Evolutionary conservation across 257 asterid genomes (phyloP), one percentile per base, ranked within the genome.

Genomic region (Solanum medicagineum): DNA sequence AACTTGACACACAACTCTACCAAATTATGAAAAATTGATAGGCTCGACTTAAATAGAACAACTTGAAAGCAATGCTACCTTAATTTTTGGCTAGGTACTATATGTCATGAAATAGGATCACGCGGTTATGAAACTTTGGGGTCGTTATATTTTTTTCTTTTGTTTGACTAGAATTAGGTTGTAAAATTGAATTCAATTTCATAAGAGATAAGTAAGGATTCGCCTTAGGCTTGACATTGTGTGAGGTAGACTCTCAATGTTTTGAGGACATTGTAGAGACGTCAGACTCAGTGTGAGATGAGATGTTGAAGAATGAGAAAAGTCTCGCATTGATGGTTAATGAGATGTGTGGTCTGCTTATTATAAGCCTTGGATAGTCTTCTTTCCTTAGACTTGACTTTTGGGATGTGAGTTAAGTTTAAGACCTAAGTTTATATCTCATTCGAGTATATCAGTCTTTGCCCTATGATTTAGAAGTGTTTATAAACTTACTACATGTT

Each of bases 21-120:
- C 77, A 85, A 77, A 88, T n/a, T 44, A 36, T 66, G 86, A 73
- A n/a, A 68, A 59, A 83, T 75, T 88, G 86, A 89, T 84, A 82
- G 44, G 45, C 57, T 83, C 45, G 65, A 86, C 81, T 83, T 87
- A 87, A 83, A 15, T 32, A 75, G 65, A 60, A 54, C 62, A 51
- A 57, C 71, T 86, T 56, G 49, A 86, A 13, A 75, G 59, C 77
- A 13, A 24, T 40, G 10, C 42, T 20, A 45, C 89, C 85, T 83
- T 87, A 70, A 60, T 83, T 66, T 69, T 80, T 85, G 88, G 85
- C 86, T 51, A 75, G 66, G 0, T 49, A 59, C 82, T 84, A 81
- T 19, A 75, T 75, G 73, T 63, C 59, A 42, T 29, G 51, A 57
- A 29, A 32, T 44, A 40, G 59, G 47, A 44, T 51, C 45, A 49